These are phyloP conservation scores for Zasmidium angulare DNA, from an alignment of 2,329 filamentous ascomycete genomes.

Conservation along the genomic window DNA sequence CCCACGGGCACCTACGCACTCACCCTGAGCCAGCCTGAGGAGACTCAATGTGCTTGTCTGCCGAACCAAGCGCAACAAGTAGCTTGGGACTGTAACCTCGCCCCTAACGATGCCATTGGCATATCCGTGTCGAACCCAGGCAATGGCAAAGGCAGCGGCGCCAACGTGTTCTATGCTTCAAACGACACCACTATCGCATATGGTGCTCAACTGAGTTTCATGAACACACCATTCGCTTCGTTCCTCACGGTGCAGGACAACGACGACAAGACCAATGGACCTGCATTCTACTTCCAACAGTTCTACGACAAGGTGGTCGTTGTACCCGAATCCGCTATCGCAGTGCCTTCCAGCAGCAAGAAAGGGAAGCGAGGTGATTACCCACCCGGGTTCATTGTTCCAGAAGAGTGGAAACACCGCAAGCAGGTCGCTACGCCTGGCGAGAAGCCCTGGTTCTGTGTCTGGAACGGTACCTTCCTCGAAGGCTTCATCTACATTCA, in stretches of 20 bases:
- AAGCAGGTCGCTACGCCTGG: conserved; percentile 51
- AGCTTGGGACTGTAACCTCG: conserved; percentile 64
- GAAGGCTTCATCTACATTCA: conserved; percentile 67
- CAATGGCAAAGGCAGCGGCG: conserved; percentile 25
- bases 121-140: conserved; percentile 29
- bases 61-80: conserved; percentile 54
- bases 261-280: conserved; percentile 56
- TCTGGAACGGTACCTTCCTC: conserved; percentile 66
- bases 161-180: conserved; percentile 32
- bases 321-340: conserved; percentile 39
- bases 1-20: conserved; percentile 58
- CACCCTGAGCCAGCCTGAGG: conserved; percentile 52
- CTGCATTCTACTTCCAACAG: conserved; percentile 63
- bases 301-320: conserved; percentile 66
- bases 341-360: conserved; percentile 21
- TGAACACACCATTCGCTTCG: conserved; percentile 42
- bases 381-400: conserved; percentile 16
- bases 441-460: conserved; percentile 67
- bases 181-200: conserved; percentile 49
- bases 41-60: conserved; percentile 58
- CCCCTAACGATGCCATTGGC: conserved; percentile 28
- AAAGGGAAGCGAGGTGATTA: conserved; percentile 24
- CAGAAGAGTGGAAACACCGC: conserved; percentile 30
- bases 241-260: conserved; percentile 59
- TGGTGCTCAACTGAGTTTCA: conserved; percentile 56